phyloP scores from a whole-genome alignment of 768 basidiomycete species.

The Russula emetica region DNA sequence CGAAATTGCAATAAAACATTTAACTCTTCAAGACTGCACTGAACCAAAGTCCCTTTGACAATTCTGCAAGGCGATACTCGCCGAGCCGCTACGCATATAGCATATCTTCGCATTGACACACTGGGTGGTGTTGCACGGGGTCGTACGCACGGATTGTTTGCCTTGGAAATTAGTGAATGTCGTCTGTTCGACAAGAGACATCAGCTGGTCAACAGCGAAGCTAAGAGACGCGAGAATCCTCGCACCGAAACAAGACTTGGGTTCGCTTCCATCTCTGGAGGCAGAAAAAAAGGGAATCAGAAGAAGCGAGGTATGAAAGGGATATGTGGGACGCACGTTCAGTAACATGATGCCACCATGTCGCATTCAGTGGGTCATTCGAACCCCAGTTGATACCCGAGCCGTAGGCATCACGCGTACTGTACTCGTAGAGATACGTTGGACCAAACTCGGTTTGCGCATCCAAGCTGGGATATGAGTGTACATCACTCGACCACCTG shows the following conservation, averaged over 20 bases:
- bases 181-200: slow-evolving; percentile 39
- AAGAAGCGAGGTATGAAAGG: not conserved
- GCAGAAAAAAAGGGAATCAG: not conserved
- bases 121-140: slow-evolving; percentile 54
- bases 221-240: not conserved
- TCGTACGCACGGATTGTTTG: slow-evolving; percentile 54
- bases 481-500: slow-evolving; percentile 66
- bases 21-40: slow-evolving; percentile 39
- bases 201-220: slow-evolving; percentile 1
- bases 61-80: slow-evolving; percentile 53
- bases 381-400: slow-evolving; percentile 52
- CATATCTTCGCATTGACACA: slow-evolving; percentile 69
- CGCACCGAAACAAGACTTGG: slow-evolving; percentile 53
- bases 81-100: slow-evolving; percentile 73
- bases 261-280: slow-evolving; percentile 54
- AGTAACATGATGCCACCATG: slow-evolving; percentile 80
- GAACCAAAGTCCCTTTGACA: slow-evolving; percentile 64
- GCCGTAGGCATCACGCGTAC: slow-evolving; percentile 64
- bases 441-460: slow-evolving; percentile 54
- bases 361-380: slow-evolving; percentile 69
- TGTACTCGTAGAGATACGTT: slow-evolving; percentile 60
- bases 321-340: slow-evolving; percentile 45
- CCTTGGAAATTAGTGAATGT: slow-evolving; percentile 69
- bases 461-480: slow-evolving; percentile 55
- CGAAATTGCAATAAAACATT: not conserved